Evolutionary conservation across 192 early-diverging fungal species (phyloP).

Genomic region (Linderina pennispora): DNA sequence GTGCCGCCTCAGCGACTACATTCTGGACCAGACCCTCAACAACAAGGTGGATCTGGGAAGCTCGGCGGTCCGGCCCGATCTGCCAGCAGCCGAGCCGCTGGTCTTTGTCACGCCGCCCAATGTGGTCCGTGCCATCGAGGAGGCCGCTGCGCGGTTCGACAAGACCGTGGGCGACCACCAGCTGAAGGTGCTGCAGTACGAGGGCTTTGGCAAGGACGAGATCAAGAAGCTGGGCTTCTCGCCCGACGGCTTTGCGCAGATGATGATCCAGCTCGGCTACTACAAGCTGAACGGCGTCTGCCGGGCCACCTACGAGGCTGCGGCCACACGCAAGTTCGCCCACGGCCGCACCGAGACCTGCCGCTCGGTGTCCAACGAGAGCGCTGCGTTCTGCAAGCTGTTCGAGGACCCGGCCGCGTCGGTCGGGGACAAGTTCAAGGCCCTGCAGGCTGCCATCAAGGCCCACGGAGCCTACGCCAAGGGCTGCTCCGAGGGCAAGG

Average conservation of each 20-base stretch:
- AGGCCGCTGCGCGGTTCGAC: conserved; percentile 76
- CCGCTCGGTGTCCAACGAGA: conserved; percentile 72
- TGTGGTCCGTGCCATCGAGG: conserved; percentile 56
- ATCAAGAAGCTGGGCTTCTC: conserved; percentile 82
- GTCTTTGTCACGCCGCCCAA: conserved; percentile 61
- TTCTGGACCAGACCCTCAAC: conserved; percentile 46
- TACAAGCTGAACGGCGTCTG: conserved; percentile 83
- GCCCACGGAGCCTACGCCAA: conserved; percentile 81
- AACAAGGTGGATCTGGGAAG: conserved; percentile 73
- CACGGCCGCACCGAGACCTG: conserved; percentile 93
- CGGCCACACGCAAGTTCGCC: conserved; percentile 82
- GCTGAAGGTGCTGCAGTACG: conserved; percentile 73
- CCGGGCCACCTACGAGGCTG: conserved; percentile 87
- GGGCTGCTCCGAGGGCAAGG: conserved; percentile 70
- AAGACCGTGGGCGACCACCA: conserved; percentile 73
- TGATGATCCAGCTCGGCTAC: conserved; percentile 97
- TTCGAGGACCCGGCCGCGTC: conserved; percentile 67
- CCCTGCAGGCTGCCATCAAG: conserved; percentile 69
- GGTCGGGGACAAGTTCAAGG: conserved; percentile 54
- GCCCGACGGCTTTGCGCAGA: conserved; percentile 78
- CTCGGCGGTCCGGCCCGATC: conserved; percentile 44
- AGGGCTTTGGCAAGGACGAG: conserved; percentile 87
- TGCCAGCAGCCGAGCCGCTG: conserved; percentile 65
- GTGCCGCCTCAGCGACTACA: conserved; percentile 79
- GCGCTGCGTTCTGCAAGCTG: conserved; percentile 72